Percentiles rank a stretch among this genome's conserved stretches.
phyloP scores from a whole-genome alignment of 441 rosid genomes.

The Viola pubescens region DNA sequence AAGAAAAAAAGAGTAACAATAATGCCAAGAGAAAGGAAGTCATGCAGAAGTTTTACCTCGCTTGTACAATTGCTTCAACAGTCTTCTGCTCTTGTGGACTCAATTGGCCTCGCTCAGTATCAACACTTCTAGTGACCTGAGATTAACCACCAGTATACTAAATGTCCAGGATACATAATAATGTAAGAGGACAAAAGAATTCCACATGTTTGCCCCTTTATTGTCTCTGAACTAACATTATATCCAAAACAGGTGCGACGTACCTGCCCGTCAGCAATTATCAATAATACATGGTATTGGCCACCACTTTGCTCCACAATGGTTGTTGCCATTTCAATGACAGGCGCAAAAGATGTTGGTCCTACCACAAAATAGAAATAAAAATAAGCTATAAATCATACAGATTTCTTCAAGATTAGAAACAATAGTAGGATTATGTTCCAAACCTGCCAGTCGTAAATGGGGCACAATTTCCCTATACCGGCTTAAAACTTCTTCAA shows the following conservation, averaged over 20 bases:
- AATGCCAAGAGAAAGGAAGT: neutral
- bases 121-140: slow-evolving; percentile 92
- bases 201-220: neutral
- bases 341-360: slow-evolving; percentile 93
- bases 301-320: slow-evolving; percentile 92
- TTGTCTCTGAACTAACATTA: neutral
- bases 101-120: slow-evolving; percentile 49
- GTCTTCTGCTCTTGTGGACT: slow-evolving; percentile 88
- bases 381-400: slow-evolving; percentile 2
- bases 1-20: neutral
- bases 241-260: neutral
- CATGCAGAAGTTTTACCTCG: slow-evolving; percentile 43
- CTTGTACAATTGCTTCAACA: slow-evolving; percentile 79
- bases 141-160: slow-evolving; percentile 10
- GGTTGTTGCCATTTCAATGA: slow-evolving; percentile 79
- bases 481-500: slow-evolving; percentile 62
- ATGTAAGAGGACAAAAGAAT: neutral
- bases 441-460: slow-evolving; percentile 69
- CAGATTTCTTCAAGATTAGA: slow-evolving; percentile 11
- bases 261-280: slow-evolving; percentile 99
- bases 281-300: slow-evolving; percentile 88
- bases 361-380: slow-evolving; percentile 32
- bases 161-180: no score
- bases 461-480: slow-evolving; percentile 70
- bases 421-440: slow-evolving; percentile 2